Evolutionary conservation across 257 asterid species (phyloP), one percentile per base, ranked within the genome.

Genomic region (Parsonsia alboflavescens): DNA sequence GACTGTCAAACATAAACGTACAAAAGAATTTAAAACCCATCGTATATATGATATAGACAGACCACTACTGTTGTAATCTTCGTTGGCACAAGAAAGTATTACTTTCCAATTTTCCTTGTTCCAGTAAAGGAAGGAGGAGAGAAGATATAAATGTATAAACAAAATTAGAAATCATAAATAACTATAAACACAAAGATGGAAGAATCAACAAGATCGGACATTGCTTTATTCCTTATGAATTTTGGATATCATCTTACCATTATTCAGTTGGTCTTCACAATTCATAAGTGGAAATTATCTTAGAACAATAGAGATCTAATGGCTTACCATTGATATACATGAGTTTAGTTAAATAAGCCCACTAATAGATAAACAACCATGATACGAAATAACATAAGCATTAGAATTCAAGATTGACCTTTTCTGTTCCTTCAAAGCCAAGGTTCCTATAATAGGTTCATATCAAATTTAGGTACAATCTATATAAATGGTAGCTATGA

Each of bases 401-500:
- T 36, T 73, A 65, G 41, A 52, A 71, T 70, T 73, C 39, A 30
- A 63, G 79, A 53, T 65, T 77, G 85, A 94, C 99, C 97, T 94
- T 96, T 82, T 85, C 97, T 11, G 99, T 85, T 90, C 87, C 86
- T 86, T 94, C 97, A 77, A 94, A 94, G 58, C 99, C 99, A 79
- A 94, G 97, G 77, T 96, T 94, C 97, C 98, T 92, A 89, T 49
- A 86, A 87, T 65, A 41, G 44, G 82, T 82, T 28, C 56, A 78
- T 0, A 71, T 73, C 33, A 82, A 73, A 36, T 22, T 10, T 24
- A 72, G 70, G 48, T n/a, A 5, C 36, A 53, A 12, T 13, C 26
- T 49, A 22, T 67, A 57, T 66, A 68, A 84, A 94, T 90, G 73
- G 91, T 90, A 67, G 96, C 98, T 94, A 87, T 45, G 76, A 1